phyloP scores from a whole-genome alignment of 169 alveolate genomes.

The Plasmodium sp. region DNA sequence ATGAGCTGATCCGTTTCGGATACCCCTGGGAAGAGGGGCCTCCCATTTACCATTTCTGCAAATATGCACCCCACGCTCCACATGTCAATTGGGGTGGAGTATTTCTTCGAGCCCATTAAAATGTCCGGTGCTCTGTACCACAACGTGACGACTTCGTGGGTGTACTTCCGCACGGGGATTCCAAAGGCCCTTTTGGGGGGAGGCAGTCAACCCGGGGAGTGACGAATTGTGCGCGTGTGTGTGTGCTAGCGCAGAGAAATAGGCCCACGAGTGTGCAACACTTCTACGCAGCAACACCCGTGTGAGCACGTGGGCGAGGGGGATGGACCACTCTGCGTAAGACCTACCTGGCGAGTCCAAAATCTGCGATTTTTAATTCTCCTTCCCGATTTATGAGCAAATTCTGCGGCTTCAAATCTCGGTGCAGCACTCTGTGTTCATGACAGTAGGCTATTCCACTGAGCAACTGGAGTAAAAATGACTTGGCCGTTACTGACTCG shows the following conservation, averaged over 20 bases:
- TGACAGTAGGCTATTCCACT: constrained; percentile 99
- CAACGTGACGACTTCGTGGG: constrained; percentile 98
- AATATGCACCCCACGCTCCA: constrained; percentile 99
- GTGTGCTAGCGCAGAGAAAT: constrained; percentile 50
- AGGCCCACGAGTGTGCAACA: constrained; percentile 49
- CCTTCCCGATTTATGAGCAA: constrained; percentile 94
- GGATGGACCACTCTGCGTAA: background rate
- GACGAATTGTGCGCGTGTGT: background rate
- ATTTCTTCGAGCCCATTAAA: constrained; percentile 97
- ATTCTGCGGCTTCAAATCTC: constrained; percentile 99
- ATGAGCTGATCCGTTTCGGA: constrained; percentile 98
- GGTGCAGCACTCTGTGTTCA: constrained; percentile 97
- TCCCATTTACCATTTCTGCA: constrained; percentile 98
- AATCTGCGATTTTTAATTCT: constrained; percentile 98
- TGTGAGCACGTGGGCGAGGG: background rate
- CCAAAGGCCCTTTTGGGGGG: constrained; percentile 93
- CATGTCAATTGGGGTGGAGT: constrained; percentile 99
- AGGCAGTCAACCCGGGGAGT: background rate
- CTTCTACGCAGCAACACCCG: constrained; percentile 2
- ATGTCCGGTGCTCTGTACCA: constrained; percentile 99
- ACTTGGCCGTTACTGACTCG: constrained; percentile 90
- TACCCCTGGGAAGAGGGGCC: constrained; percentile 97
- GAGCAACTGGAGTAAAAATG: constrained; percentile 96
- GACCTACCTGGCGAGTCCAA: constrained; percentile 96
- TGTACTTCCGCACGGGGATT: constrained; percentile 97